Base-by-base conservation (phyloP, 768 basidiomycete species). In the Clitopilus hobsonii region DNA sequence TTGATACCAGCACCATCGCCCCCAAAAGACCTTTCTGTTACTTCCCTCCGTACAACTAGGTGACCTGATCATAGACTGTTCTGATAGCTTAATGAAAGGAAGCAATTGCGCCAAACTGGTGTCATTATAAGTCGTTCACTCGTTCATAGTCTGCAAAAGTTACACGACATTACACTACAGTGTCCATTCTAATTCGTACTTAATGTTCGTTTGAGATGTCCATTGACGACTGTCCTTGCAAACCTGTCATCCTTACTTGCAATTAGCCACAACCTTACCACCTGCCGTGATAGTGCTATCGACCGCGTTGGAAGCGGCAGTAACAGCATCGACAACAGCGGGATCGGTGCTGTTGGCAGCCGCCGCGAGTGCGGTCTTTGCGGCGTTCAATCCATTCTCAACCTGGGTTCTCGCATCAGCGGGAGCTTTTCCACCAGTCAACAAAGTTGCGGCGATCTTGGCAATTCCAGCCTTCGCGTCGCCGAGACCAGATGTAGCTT, bases 381-480 rank as follows among this genome's bases (percentile, higher is more conserved):
- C 66, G 8, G 56, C 38, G 13, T 50, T 55, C 53, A 69, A 45
- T 2, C 69, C 69, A 20, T 56, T 26, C 14, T 52, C 50, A 7
- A 62, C 58, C 41, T 63, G 61, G 11, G 60, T 60, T 53, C 69
- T 67, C 18, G 60, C 61, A 20, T 57, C 54, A 2, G 63, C 61
- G n/a, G 65, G 62, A 25, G 66, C 56, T 4, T 57, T 55, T 22
- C 65, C 49, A 0, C 60, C 58, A 24, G 58, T 32, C 22, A 68
- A 29, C 7, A 67, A 48, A 8, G 62, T 58, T 27, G 48, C 54
- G 2, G 68, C 65, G 28, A 70, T 70, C 29, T 49, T 53, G 14
- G 56, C 61, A 32, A 69, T 62, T 3, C 54, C 69, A n/a, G 45
- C 56, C 41, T 64, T 59, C 1, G 68, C 62, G 28, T 60, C 60